Evolutionary conservation across 495 filamentous ascomycete genomes (phyloP), one percentile per base, ranked within the genome.

Genomic region (Sabuloglossum arenarium): DNA sequence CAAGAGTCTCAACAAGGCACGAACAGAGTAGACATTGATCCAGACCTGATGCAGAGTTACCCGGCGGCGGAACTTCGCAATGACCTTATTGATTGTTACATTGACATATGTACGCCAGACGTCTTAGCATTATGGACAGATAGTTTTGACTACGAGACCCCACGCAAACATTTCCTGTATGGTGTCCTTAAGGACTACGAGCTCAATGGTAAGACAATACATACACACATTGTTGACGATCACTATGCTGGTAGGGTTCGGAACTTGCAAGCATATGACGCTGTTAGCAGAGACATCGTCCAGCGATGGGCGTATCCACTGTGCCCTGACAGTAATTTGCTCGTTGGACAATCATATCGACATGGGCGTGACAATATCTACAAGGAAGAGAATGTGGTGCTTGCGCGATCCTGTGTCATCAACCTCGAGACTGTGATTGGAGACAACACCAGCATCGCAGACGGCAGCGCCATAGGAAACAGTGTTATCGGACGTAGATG

Each of bases 101-200:
- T 99, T 65, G 91, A 99, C 64, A 97, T 99, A 59, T 99, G 93
- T 67, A 95, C 93, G 0, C 88, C 89, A 0, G 91, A 97, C 61
- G 87, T 95, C 21, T 74, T 97, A 46, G 88, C 88, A 29, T 70
- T 95, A 57, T 99, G 91, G 86, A 88, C 87, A 6, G 91, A 99
- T 64, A 93, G 87, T 64, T 99, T 99, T 66, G 91, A 99, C 68
- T 96, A 91, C 69, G 84, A 94, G 63, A 73, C 84, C 3, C 85
- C 91, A 8, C 79, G 91, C 55, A 81, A 81, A 60, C 86, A 94
- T 62, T 97, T 94, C 62, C 66, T 99, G 27, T 81, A 86, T 60
- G 87, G 88, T 58, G 86, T 97, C 16, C 72, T 99, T 24, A 96
- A 95, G 68, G 91, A 99, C 63, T 93, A 84, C 67, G 91, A 99